These are phyloP conservation scores for Cinchona pubescens DNA, from an alignment of 257 asterid species.

Conservation along the genomic window DNA sequence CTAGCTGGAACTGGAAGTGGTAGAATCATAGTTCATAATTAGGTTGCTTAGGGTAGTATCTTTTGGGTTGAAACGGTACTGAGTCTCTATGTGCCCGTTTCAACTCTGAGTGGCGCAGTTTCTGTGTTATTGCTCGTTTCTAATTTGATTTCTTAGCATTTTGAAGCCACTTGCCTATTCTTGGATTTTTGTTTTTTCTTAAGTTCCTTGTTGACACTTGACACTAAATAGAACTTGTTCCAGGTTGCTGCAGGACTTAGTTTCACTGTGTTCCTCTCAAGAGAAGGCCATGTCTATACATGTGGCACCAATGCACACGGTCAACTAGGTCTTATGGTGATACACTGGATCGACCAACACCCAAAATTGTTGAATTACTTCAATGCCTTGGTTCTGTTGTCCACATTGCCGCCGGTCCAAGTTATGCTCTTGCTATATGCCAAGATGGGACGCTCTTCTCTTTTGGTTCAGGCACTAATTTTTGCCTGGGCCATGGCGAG, in stretches of 20 bases:
- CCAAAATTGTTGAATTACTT: slow-evolving; percentile 52
- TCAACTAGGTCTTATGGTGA: slow-evolving; percentile 88
- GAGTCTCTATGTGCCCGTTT: not conserved
- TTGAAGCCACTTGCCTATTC: not conserved
- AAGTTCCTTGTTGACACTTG: slow-evolving; percentile 4
- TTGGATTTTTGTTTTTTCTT: not conserved
- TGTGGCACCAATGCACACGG: slow-evolving; percentile 75
- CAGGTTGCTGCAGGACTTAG: slow-evolving; percentile 87
- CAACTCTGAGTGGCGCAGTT: not conserved
- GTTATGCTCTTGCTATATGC: slow-evolving; percentile 62
- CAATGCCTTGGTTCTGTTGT: slow-evolving; percentile 39
- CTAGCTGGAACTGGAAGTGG: not conserved
- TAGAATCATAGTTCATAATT: not conserved
- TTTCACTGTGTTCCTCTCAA: slow-evolving; percentile 75
- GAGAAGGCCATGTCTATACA: slow-evolving; percentile 65
- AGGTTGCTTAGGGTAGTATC: not conserved
- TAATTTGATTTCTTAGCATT: not conserved
- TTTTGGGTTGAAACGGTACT: not conserved
- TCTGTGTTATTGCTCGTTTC: not conserved
- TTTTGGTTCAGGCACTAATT: slow-evolving; percentile 77
- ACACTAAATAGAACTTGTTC: slow-evolving; percentile 26
- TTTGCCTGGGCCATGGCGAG: slow-evolving; percentile 89
- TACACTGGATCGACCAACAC: slow-evolving; percentile 55
- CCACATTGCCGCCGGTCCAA: slow-evolving; percentile 71
- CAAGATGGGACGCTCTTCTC: slow-evolving; percentile 69